phyloP scores from a whole-genome alignment of 2,329 filamentous ascomycete species.

The Xylariaceae sp. region DNA sequence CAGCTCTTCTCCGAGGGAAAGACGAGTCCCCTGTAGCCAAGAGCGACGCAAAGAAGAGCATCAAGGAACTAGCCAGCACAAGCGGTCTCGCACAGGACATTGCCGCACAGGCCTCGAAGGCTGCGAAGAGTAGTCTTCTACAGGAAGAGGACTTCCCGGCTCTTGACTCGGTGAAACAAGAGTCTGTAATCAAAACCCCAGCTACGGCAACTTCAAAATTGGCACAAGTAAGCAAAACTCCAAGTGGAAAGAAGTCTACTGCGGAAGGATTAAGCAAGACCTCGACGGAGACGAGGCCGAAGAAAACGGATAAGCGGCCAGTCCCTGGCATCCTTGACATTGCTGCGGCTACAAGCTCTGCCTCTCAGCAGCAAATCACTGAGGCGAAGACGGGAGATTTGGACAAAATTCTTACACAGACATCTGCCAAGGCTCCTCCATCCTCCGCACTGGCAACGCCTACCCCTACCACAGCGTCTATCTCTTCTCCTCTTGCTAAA shows the following conservation, averaged over 20 bases:
- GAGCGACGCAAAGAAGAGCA: slow-evolving; percentile 38
- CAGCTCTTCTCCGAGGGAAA: slow-evolving; percentile 23
- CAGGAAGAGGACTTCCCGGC: slow-evolving; percentile 63
- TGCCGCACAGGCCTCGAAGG: slow-evolving; percentile 37
- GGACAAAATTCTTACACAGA: slow-evolving; percentile 14
- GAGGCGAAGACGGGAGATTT: slow-evolving; percentile 28
- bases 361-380: slow-evolving; percentile 1
- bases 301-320: slow-evolving; percentile 31
- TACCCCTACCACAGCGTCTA: slow-evolving; percentile 41
- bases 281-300: slow-evolving; percentile 22
- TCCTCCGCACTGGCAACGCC: slow-evolving; percentile 48
- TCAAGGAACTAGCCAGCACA: slow-evolving; percentile 43
- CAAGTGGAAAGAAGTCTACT: slow-evolving; percentile 25
- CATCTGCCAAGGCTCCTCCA: slow-evolving; percentile 29
- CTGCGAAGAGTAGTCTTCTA: slow-evolving; percentile 36
- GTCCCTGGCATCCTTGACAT: slow-evolving; percentile 45
- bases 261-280: slow-evolving; percentile 22
- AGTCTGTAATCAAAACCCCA: slow-evolving; percentile 18
- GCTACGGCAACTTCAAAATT: slow-evolving; percentile 22
- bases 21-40: slow-evolving; percentile 15
- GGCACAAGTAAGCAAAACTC: slow-evolving; percentile 29
- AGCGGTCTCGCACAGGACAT: slow-evolving; percentile 46
- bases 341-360: slow-evolving; percentile 38
- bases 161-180: slow-evolving; percentile 44
- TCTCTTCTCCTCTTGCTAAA: slow-evolving; percentile 50